These are phyloP conservation scores for Ottelia alismoides DNA, from an alignment of 106 monocot species.

Conservation along the genomic window DNA sequence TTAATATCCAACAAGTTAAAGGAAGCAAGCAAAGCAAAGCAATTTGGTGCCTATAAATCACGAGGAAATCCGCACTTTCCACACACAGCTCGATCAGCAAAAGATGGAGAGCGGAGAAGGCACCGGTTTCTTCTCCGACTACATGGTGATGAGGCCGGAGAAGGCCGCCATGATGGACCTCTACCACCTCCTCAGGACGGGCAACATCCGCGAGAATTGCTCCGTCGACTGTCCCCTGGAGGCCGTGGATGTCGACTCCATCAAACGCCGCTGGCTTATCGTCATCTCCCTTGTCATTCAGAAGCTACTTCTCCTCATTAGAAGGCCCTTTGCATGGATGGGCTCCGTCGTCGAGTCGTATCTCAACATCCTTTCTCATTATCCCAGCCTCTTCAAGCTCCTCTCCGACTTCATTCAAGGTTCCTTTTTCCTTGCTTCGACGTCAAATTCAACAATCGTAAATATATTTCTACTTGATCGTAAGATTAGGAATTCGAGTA, in stretches of 20 bases:
- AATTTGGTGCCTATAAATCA: no score
- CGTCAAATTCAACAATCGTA: not conserved
- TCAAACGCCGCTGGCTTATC: slow-evolving; percentile 16
- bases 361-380: slow-evolving; percentile 1
- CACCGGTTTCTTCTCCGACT: slow-evolving; percentile 5
- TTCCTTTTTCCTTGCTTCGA: not conserved
- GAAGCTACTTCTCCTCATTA: slow-evolving; percentile 3
- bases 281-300: slow-evolving; percentile 13
- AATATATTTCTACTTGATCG: no score
- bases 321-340: slow-evolving; percentile 2
- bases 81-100: no score
- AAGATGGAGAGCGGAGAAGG: slow-evolving; percentile 1
- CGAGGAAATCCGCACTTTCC: no score
- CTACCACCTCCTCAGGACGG: slow-evolving; percentile 4
- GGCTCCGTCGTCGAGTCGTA: slow-evolving; percentile 5
- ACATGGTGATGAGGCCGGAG: slow-evolving; percentile 14
- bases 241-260: not conserved
- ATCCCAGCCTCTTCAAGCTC: not conserved
- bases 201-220: not conserved
- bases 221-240: slow-evolving; percentile 4
- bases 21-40: no score
- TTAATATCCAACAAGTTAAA: no score
- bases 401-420: slow-evolving; percentile 5
- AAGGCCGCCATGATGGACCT: slow-evolving; percentile 7
- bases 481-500: no score